Percentiles rank a stretch among this genome's conserved stretches.
Conservation (phyloP, 768 basidiomycete genomes). For the Pleurotus ostreatus region DNA sequence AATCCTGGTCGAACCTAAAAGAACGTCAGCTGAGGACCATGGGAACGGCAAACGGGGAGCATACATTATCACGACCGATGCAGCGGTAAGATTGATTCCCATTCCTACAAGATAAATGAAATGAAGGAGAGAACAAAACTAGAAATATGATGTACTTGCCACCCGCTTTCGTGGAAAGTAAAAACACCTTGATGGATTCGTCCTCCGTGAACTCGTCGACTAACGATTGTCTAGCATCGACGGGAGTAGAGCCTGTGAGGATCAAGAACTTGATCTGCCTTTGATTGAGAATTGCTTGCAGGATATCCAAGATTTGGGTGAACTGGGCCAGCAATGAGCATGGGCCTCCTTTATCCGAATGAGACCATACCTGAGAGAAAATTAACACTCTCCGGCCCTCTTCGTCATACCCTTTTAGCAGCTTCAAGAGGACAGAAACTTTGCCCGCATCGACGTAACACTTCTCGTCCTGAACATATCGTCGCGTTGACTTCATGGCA, state of each 20-base stretch:
- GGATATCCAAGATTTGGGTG: constrained; percentile 92
- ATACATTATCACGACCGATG: constrained; percentile 91
- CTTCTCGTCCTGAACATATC: constrained; percentile 66
- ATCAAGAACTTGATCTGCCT: constrained; percentile 72
- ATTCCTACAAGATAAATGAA: constrained; percentile 41
- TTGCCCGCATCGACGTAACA: constrained; percentile 90
- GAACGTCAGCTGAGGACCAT: neutral
- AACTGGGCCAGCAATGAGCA: constrained; percentile 48
- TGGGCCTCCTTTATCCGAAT: neutral
- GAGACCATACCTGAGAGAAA: constrained; percentile 79
- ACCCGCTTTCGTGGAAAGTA: constrained; percentile 89
- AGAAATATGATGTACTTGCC: constrained; percentile 27
- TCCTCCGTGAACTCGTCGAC: constrained; percentile 97
- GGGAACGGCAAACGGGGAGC: constrained; percentile 17
- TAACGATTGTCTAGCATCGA: constrained; percentile 87
- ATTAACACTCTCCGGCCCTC: constrained; percentile 83
- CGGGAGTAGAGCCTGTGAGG: constrained; percentile 90
- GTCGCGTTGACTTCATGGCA: constrained; percentile 55
- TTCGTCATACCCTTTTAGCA: constrained; percentile 63
- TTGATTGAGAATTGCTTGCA: constrained; percentile 77
- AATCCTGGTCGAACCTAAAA: constrained; percentile 91
- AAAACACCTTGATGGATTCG: constrained; percentile 80
- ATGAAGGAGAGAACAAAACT: neutral
- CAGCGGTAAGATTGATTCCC: constrained; percentile 96
- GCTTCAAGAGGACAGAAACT: constrained; percentile 64